Conservation (phyloP, 2,329 filamentous ascomycete genomes). For the Aspergillus latus region DNA sequence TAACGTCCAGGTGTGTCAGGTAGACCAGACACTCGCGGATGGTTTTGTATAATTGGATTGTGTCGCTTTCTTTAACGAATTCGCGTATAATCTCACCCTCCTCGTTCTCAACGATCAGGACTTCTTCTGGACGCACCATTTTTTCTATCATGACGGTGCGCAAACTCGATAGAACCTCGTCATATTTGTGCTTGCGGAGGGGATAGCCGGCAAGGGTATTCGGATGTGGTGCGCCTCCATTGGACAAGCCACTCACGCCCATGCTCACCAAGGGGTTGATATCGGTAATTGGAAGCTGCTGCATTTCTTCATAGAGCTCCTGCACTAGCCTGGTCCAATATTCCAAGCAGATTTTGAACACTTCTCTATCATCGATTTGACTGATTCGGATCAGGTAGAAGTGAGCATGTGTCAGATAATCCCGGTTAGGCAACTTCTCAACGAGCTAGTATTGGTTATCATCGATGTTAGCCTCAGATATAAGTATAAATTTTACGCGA, state of each 20-base stretch:
- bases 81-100: slow-evolving; percentile 98
- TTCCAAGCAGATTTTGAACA: slow-evolving; percentile 98
- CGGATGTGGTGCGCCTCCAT: slow-evolving; percentile 82
- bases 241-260: slow-evolving; percentile 67
- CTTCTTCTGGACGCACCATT: slow-evolving; percentile 98
- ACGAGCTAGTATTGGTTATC: slow-evolving; percentile 62
- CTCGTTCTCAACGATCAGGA: slow-evolving; percentile 98
- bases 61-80: slow-evolving; percentile 99
- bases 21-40: slow-evolving; percentile 97
- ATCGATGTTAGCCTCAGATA: background rate
- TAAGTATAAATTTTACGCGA: background rate
- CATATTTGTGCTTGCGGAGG: slow-evolving; percentile 96
- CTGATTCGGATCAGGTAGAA: slow-evolving; percentile 98
- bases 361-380: slow-evolving; percentile 97
- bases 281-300: slow-evolving; percentile 88
- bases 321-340: slow-evolving; percentile 99
- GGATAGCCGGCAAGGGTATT: slow-evolving; percentile 84
- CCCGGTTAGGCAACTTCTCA: slow-evolving; percentile 90
- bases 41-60: slow-evolving; percentile 98
- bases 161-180: slow-evolving; percentile 87
- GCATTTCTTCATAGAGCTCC: slow-evolving; percentile 98
- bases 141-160: slow-evolving; percentile 99
- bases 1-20: slow-evolving; percentile 92
- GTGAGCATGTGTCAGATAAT: slow-evolving; percentile 95
- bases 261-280: slow-evolving; percentile 85